Percentiles rank a stretch among this genome's conserved stretches.
These are phyloP conservation scores for Colletotrichum spaethianum DNA, from an alignment of 2,329 filamentous ascomycete genomes.

Conservation along the genomic window DNA sequence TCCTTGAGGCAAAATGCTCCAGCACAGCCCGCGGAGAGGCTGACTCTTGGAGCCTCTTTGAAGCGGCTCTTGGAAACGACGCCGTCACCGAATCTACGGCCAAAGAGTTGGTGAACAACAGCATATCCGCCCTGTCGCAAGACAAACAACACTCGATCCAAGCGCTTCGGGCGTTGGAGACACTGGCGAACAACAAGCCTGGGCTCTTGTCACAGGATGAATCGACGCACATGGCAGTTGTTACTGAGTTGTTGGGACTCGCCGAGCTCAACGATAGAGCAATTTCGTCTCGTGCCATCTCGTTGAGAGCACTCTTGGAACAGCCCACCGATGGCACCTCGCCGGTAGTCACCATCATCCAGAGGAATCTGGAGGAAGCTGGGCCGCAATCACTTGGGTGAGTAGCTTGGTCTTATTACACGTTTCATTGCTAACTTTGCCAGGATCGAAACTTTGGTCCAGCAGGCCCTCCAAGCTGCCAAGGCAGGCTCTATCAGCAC, in stretches of 20 bases:
- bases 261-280: conserved; percentile 62
- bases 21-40: conserved; percentile 24
- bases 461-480: conserved; percentile 61
- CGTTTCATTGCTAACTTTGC: conserved; percentile 2
- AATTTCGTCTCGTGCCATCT: conserved; percentile 57
- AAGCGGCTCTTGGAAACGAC: conserved; percentile 61
- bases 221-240: conserved; percentile 62
- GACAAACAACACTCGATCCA: conserved; percentile 47
- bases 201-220: conserved; percentile 61
- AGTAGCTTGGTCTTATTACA: conserved; percentile 43
- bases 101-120: conserved; percentile 51
- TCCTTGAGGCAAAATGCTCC: conserved; percentile 50
- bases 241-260: conserved; percentile 67
- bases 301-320: conserved; percentile 63
- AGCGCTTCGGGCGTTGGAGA: conserved; percentile 62
- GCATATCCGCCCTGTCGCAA: conserved; percentile 51
- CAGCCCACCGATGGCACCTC: conserved; percentile 57
- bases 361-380: conserved; percentile 67
- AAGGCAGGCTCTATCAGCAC: conserved; percentile 50
- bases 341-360: conserved; percentile 66
- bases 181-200: conserved; percentile 62
- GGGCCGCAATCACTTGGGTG: conserved; percentile 66
- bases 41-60: conserved; percentile 61
- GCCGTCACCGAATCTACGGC: conserved; percentile 54
- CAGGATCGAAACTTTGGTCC: conserved; percentile 67